Conservation (phyloP, 495 filamentous ascomycete genomes). For the Coniosporium apollinis region DNA sequence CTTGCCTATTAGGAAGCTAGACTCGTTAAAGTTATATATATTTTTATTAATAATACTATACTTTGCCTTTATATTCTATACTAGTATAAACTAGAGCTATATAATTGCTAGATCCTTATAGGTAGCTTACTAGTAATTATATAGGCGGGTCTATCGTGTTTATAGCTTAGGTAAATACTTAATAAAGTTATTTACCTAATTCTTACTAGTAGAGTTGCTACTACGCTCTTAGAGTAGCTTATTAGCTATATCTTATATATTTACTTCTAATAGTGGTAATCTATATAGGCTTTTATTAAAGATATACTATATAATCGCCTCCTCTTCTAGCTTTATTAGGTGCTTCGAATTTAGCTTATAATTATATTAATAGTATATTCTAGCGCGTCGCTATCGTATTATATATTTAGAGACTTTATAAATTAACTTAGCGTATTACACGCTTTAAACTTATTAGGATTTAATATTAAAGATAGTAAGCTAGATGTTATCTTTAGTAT, state of each 20-base stretch:
- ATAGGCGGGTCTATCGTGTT: constrained; percentile 16
- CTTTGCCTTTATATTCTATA: constrained; percentile 19
- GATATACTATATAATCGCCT: constrained; percentile 21
- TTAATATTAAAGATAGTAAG: constrained; percentile 8
- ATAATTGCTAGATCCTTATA: constrained; percentile 25
- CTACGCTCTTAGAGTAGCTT: constrained; percentile 14
- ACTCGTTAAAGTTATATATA: constrained; percentile 33
- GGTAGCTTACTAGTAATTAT: constrained; percentile 21
- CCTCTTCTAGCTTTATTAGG: constrained; percentile 19
- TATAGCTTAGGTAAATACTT: constrained; percentile 16
- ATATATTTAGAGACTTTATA: constrained; percentile 1
- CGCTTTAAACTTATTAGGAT: not conserved
- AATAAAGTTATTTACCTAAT: constrained; percentile 20
- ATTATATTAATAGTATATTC: constrained; percentile 6
- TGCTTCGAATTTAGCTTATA: constrained; percentile 10
- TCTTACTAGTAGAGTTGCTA: constrained; percentile 12
- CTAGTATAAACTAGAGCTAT: constrained; percentile 20
- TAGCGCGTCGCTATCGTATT: not conserved
- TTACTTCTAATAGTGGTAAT: constrained; percentile 13
- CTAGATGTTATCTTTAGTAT: constrained; percentile 5
- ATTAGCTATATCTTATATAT: constrained; percentile 28
- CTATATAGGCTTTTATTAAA: constrained; percentile 20
- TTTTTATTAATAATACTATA: constrained; percentile 24
- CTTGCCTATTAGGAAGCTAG: constrained; percentile 17
- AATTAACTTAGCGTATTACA: constrained; percentile 2